These are phyloP conservation scores for Pseudoturritis turrita DNA, from an alignment of 345 rosid species.

Conservation along the genomic window DNA sequence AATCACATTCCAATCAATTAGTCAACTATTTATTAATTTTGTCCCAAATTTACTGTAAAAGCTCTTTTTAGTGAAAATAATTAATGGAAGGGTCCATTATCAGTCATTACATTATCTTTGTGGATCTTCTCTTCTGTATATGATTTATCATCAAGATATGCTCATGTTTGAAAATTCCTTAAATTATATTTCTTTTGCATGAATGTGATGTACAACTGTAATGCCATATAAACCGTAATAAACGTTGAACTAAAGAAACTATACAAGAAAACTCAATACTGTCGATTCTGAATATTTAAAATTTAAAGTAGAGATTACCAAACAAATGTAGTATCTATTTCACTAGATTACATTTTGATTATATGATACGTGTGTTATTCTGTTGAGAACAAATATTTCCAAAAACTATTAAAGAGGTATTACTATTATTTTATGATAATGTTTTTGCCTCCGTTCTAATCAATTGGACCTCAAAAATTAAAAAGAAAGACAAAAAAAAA, in stretches of 20 bases:
- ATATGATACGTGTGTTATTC: background rate
- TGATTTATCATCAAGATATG: slow-evolving; percentile 10
- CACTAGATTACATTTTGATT: background rate
- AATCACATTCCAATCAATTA: slow-evolving; percentile 29
- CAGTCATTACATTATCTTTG: slow-evolving; percentile 25
- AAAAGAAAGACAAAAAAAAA: background rate
- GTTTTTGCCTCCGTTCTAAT: slow-evolving; percentile 6
- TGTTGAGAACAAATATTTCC: background rate
- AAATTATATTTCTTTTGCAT: background rate
- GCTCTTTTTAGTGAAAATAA: slow-evolving; percentile 13
- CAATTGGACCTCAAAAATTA: slow-evolving; percentile 5
- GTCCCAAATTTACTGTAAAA: background rate
- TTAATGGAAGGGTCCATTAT: slow-evolving; percentile 10
- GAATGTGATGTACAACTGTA: slow-evolving; percentile 23
- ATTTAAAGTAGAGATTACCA: background rate
- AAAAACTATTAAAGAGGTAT: slow-evolving; percentile 14
- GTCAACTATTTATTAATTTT: slow-evolving; percentile 19
- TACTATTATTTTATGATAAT: slow-evolving; percentile 7
- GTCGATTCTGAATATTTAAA: background rate
- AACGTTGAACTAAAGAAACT: background rate
- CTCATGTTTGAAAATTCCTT: background rate
- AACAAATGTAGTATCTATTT: background rate
- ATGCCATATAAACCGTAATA: background rate
- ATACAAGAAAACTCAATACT: background rate
- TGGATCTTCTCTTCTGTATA: slow-evolving; percentile 14